Evolutionary conservation across 2,329 filamentous ascomycete genomes (phyloP).

Genomic region (Aspergillus sp.): DNA sequence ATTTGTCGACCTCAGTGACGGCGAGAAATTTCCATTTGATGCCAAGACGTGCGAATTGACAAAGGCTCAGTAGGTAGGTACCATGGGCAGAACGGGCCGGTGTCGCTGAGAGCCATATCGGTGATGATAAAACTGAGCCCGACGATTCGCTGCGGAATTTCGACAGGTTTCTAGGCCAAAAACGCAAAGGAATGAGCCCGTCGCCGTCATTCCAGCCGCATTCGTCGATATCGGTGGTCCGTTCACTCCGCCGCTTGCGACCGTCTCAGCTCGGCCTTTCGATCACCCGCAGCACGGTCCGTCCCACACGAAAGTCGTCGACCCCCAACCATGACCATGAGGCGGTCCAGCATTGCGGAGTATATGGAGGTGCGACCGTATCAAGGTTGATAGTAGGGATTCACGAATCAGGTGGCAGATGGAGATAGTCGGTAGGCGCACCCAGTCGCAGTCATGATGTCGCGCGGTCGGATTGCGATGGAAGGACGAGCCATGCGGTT

Average conservation of each 20-base stretch:
- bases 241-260: slow-evolving; percentile 17
- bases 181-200: background rate
- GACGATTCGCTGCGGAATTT: background rate
- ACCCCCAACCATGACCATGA: background rate
- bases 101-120: too few relatives aligned
- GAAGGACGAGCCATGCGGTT: background rate
- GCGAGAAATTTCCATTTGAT: too few relatives aligned
- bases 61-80: too few relatives aligned
- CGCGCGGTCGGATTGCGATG: slow-evolving; percentile 4
- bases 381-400: background rate
- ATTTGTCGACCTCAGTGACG: too few relatives aligned
- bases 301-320: slow-evolving; percentile 3
- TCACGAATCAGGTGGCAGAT: background rate
- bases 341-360: background rate
- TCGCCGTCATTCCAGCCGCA: slow-evolving; percentile 10
- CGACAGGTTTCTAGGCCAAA: background rate
- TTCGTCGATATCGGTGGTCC: slow-evolving; percentile 16
- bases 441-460: background rate
- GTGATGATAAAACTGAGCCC: background rate
- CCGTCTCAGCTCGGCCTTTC: slow-evolving; percentile 10
- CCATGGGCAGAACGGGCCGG: too few relatives aligned
- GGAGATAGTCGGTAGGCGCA: background rate
- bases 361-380: background rate
- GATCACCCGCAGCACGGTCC: slow-evolving; percentile 1
- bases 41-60: too few relatives aligned